Base-by-base conservation (phyloP, 2,329 filamentous ascomycete species). In the Trichoderma guizhouense region DNA sequence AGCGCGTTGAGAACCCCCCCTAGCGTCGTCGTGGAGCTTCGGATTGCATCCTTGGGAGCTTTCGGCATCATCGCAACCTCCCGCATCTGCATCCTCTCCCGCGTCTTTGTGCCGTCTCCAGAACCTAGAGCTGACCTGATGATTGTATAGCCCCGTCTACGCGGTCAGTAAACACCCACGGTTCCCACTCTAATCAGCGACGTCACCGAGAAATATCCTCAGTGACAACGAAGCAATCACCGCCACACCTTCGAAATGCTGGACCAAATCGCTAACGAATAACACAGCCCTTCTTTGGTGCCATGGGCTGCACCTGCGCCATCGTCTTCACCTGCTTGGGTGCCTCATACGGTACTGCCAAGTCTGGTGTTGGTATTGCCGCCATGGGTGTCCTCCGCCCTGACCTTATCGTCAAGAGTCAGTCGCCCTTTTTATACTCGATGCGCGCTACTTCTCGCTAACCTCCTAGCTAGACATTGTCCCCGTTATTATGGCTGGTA, bases 401-500 rank as follows among this genome's bases (percentile, higher is more conserved):
- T 7, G 82, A 84, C 4, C 80, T 81, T 66, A 76, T 85, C 71
- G 83, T 84, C 79, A 82, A 84, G 75, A 83, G 72, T 73, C 21
- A 69, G 72, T 60, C 18, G 26, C 30, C 26, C 36, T 53, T 43
- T n/a, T n/a, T 32, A 28, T 57, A 26, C 26, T 21, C 24, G 30
- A 36, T 24, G 6, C 36, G 28, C 60, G 21, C 24, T 12, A n/a
- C 21, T 18, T 11, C 24, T 64, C 15, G 32, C 68, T 72, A 30
- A 71, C 34, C 5, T 36, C 15, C 3, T 21, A 11, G 32, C 0
- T 77, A 98, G 95, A 98, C 89, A 98, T 98, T 84, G 95, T 98
- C 76, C 96, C 96, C 83, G 96, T 98, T 85, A 97, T 99, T 91
- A 99, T 99, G 96, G 96, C 96, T 88, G 96, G 96, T 98, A 99